These are phyloP conservation scores for Elongisporangium anandrum DNA, from an alignment of 352 stramenopile species.

Conservation along the genomic window DNA sequence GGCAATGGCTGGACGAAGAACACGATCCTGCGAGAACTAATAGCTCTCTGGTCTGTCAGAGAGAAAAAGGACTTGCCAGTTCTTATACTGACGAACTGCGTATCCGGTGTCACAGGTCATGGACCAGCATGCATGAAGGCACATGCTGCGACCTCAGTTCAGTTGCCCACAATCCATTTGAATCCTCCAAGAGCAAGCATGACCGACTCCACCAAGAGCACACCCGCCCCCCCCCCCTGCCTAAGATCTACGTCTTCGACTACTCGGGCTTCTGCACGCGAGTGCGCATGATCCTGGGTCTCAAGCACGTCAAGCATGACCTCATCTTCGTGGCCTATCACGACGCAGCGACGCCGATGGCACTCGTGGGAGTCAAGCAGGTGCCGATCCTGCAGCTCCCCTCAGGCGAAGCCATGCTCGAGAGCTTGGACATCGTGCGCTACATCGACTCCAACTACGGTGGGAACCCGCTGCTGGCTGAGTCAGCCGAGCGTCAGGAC, in stretches of 20 bases:
- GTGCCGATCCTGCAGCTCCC: slow-evolving; percentile 42
- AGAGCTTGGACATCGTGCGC: slow-evolving; percentile 54
- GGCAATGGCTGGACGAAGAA: too few species aligned
- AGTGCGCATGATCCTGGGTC: slow-evolving; percentile 38
- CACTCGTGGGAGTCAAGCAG: slow-evolving; percentile 38
- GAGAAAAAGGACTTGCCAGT: too few species aligned
- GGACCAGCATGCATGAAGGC: too few species aligned
- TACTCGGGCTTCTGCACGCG: slow-evolving; percentile 48
- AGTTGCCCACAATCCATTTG: too few species aligned
- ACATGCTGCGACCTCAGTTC: too few species aligned
- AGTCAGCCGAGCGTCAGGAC: slow-evolving; percentile 32
- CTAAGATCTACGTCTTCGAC: slow-evolving; percentile 60
- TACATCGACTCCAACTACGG: slow-evolving; percentile 50
- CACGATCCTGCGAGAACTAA: too few species aligned
- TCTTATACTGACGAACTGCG: too few species aligned
- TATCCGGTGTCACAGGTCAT: too few species aligned
- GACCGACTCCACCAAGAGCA: too few species aligned
- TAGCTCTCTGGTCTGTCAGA: too few species aligned
- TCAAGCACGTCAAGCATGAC: slow-evolving; percentile 34
- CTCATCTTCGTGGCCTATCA: slow-evolving; percentile 42
- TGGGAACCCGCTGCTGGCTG: slow-evolving; percentile 21
- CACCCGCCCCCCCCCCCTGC: slow-evolving; percentile 1
- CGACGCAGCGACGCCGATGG: slow-evolving; percentile 46
- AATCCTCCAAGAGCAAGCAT: too few species aligned
- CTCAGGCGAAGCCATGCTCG: slow-evolving; percentile 32